phyloP scores from a whole-genome alignment of 2,329 filamentous ascomycete species.

The Fusarium subtropicale region DNA sequence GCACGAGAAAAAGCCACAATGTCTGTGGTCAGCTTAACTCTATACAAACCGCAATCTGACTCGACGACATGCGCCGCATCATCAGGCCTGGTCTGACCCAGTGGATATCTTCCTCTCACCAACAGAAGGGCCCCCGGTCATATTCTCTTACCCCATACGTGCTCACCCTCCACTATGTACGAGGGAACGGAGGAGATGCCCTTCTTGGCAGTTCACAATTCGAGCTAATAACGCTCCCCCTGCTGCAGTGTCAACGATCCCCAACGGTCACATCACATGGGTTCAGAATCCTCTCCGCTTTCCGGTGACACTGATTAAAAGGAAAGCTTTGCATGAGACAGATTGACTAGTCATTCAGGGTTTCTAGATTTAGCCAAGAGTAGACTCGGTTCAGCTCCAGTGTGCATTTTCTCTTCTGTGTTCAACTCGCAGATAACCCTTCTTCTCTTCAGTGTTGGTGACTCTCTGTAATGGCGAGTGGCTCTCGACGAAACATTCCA shows the following conservation, averaged over 20 bases:
- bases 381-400: neutral
- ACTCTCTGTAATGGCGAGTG: constrained; percentile 42
- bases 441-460: neutral
- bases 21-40: neutral
- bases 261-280: constrained; percentile 32
- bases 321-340: constrained; percentile 10
- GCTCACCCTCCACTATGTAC: constrained; percentile 32
- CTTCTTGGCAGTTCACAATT: constrained; percentile 32
- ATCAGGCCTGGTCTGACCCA: constrained; percentile 2
- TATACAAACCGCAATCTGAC: neutral
- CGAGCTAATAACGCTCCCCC: constrained; percentile 23
- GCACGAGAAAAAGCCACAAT: constrained; percentile 18
- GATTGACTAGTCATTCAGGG: constrained; percentile 1
- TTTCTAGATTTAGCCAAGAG: neutral
- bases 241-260: constrained; percentile 4
- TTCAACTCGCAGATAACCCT: neutral
- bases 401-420: constrained; percentile 7
- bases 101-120: neutral
- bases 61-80: neutral
- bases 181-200: constrained; percentile 30
- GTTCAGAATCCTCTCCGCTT: constrained; percentile 4
- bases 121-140: neutral
- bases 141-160: constrained; percentile 8
- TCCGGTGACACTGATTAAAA: constrained; percentile 31
- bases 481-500: constrained; percentile 40